Conservation (phyloP, 2,329 filamentous ascomycete species). For the Whalleya microplaca region DNA sequence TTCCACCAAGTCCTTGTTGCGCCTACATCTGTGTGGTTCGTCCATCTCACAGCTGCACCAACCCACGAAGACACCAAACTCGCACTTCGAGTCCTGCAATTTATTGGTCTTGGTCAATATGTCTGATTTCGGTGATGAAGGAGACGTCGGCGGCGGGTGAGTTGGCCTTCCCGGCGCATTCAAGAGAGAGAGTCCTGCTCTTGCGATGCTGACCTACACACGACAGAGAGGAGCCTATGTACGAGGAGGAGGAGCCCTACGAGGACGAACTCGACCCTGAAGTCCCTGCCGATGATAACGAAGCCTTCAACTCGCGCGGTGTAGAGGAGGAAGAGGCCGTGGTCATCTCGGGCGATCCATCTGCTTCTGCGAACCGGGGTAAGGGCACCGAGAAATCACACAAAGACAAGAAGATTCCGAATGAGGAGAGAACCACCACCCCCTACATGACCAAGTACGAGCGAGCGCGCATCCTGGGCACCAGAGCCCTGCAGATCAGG, state of each 20-base stretch:
- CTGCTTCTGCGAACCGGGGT: slow-evolving; percentile 58
- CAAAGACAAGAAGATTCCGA: slow-evolving; percentile 87
- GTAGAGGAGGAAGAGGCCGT: slow-evolving; percentile 63
- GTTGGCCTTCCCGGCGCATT: slow-evolving; percentile 11
- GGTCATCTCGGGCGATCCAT: slow-evolving; percentile 64
- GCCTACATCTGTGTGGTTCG: slow-evolving; percentile 12
- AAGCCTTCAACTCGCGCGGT: slow-evolving; percentile 54
- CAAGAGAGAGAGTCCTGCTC: neutral
- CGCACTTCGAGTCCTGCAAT: slow-evolving; percentile 6
- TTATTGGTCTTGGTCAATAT: slow-evolving; percentile 21
- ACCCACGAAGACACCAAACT: slow-evolving; percentile 5
- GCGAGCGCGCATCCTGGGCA: slow-evolving; percentile 88
- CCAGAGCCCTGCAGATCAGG: slow-evolving; percentile 89
- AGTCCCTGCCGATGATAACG: slow-evolving; percentile 54
- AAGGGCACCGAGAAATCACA: slow-evolving; percentile 59
- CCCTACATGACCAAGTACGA: slow-evolving; percentile 99
- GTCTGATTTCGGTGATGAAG: slow-evolving; percentile 39
- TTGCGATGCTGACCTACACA: neutral
- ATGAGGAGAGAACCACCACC: slow-evolving; percentile 86
- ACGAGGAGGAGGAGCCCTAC: slow-evolving; percentile 68
- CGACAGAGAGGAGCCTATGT: slow-evolving; percentile 68
- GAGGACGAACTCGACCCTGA: slow-evolving; percentile 62
- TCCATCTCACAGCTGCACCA: slow-evolving; percentile 13
- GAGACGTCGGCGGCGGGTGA: slow-evolving; percentile 33
- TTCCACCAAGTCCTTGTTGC: slow-evolving; percentile 19